phyloP scores from a whole-genome alignment of 805 yeast genomes.

The Sungouiella thailandica region DNA sequence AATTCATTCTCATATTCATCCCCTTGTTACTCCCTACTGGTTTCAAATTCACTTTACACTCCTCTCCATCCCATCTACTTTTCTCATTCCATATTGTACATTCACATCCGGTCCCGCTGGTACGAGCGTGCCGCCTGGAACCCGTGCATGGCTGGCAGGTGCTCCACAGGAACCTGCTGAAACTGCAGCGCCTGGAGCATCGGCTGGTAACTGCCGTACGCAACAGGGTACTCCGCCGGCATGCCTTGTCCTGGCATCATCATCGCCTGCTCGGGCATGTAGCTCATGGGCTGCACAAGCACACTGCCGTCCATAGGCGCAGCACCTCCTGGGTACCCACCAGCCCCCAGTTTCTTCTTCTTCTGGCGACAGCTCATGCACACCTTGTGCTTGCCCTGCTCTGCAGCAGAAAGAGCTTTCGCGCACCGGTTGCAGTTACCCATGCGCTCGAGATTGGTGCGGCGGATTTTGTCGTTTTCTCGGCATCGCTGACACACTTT shows the following conservation, averaged over 20 bases:
- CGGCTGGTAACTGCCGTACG: slow-evolving; percentile 9
- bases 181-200: slow-evolving; percentile 9
- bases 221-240: slow-evolving; percentile 9
- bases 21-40: too few species aligned
- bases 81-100: too few species aligned
- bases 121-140: too few species aligned
- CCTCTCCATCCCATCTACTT: too few species aligned
- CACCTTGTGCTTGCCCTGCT: slow-evolving; percentile 50
- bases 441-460: slow-evolving; percentile 49
- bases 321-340: background rate
- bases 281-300: slow-evolving; percentile 8
- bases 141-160: slow-evolving; percentile 4
- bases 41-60: too few species aligned
- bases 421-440: slow-evolving; percentile 67
- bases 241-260: slow-evolving; percentile 7
- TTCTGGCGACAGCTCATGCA: slow-evolving; percentile 50
- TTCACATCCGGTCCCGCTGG: too few species aligned
- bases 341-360: slow-evolving; percentile 36
- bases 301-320: slow-evolving; percentile 3
- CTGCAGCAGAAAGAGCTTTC: slow-evolving; percentile 38
- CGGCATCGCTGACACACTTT: slow-evolving; percentile 67
- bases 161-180: slow-evolving; percentile 10
- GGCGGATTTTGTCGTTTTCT: slow-evolving; percentile 52
- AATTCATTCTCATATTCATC: too few species aligned
- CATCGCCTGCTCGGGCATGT: slow-evolving; percentile 9